Evolutionary conservation across 2,329 filamentous ascomycete species (phyloP).

Genomic region (Xylariaceae sp.): DNA sequence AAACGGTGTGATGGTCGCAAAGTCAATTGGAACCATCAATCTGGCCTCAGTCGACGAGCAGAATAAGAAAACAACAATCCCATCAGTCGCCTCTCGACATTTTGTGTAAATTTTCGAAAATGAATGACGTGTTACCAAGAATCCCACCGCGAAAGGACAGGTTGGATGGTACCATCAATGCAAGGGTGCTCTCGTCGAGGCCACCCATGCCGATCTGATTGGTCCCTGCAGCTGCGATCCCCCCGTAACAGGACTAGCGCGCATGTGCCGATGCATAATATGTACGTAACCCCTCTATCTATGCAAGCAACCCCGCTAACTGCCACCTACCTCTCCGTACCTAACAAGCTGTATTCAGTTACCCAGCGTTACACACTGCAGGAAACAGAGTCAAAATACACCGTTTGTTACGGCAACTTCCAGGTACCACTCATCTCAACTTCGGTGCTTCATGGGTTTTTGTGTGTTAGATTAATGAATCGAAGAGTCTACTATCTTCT

Average conservation of each 20-base stretch:
- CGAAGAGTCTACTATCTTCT: too few species aligned
- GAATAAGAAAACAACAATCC: constrained; percentile 3
- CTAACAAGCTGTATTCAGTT: background rate
- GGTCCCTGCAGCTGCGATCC: constrained; percentile 21
- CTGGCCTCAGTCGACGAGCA: constrained; percentile 19
- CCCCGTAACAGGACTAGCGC: constrained; percentile 15
- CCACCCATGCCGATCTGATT: constrained; percentile 29
- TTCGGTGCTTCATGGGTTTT: too few species aligned
- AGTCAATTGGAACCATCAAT: constrained; percentile 12
- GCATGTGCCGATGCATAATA: background rate
- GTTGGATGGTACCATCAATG: constrained; percentile 15
- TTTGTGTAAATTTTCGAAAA: constrained; percentile 6
- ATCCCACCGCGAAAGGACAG: constrained; percentile 25
- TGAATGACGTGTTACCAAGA: constrained; percentile 25
- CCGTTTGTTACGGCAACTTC: too few species aligned
- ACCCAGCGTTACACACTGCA: background rate
- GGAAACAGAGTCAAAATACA: too few species aligned
- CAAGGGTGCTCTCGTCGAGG: constrained; percentile 20
- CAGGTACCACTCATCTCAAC: too few species aligned
- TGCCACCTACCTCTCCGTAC: background rate
- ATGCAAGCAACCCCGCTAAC: background rate
- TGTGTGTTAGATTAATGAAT: too few species aligned
- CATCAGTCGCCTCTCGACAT: constrained; percentile 13
- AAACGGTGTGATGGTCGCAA: background rate
- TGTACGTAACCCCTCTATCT: background rate